A percentile compares a stretch with the other conserved stretches of the same genome.
Evolutionary conservation across 129 eudicot species (phyloP).

Genomic region (Ambrosia artemisiifolia): DNA sequence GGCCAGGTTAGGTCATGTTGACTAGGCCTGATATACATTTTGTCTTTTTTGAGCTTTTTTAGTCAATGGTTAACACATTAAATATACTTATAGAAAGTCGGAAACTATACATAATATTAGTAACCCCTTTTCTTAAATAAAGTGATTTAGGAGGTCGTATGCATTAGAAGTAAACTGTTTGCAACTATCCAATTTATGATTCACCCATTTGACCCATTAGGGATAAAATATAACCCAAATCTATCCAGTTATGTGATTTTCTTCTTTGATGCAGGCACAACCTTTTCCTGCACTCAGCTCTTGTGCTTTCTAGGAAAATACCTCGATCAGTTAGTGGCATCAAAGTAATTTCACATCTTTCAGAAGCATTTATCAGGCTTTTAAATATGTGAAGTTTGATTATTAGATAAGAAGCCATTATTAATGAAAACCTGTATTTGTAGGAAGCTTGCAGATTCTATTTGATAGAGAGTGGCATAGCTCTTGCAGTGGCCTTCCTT

Average conservation of each 20-base stretch:
- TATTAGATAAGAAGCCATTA: not conserved
- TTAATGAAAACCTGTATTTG: not conserved
- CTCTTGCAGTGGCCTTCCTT: slow-evolving; percentile 80
- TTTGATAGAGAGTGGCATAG: slow-evolving; percentile 86
- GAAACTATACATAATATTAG: not conserved
- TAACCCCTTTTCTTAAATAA: not conserved
- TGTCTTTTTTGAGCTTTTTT: not conserved
- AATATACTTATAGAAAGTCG: not conserved
- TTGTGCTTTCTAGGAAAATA: slow-evolving; percentile 93
- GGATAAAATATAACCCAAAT: slow-evolving; percentile 1
- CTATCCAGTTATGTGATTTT: not conserved
- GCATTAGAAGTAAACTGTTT: not conserved
- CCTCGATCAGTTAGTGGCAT: slow-evolving; percentile 88
- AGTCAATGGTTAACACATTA: not conserved
- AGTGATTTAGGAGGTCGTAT: slow-evolving; percentile 1
- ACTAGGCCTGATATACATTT: not conserved
- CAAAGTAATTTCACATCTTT: slow-evolving; percentile 43
- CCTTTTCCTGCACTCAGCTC: slow-evolving; percentile 95
- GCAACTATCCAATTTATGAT: not conserved
- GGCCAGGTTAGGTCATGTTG: not conserved
- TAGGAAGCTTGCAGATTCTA: slow-evolving; percentile 99
- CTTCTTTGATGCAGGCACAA: slow-evolving; percentile 66
- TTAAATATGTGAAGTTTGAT: not conserved
- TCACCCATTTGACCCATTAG: not conserved
- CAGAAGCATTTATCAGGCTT: not conserved